These are phyloP conservation scores for Pseudogymnoascus sp. DNA, from an alignment of 2,329 filamentous ascomycete genomes.

Conservation along the genomic window DNA sequence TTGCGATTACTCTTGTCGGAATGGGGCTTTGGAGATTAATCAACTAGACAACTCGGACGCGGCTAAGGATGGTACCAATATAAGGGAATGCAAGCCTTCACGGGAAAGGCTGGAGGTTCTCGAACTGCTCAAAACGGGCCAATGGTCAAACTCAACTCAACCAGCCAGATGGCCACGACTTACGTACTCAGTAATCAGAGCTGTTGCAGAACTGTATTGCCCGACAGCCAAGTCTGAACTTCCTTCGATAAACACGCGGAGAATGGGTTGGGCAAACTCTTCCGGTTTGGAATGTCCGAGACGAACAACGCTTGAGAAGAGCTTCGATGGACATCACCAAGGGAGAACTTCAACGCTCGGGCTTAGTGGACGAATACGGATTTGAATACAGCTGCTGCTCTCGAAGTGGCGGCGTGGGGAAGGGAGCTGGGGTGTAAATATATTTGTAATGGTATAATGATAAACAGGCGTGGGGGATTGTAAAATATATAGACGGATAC, in stretches of 20 bases:
- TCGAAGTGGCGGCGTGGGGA: not conserved
- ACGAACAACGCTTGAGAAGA: not conserved
- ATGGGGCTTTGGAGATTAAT: slow-evolving; percentile 53
- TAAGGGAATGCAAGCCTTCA: not conserved
- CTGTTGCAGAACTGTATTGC: not conserved
- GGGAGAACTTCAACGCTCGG: not conserved
- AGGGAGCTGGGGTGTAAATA: not conserved
- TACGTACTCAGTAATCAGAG: not conserved
- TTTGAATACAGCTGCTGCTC: not conserved
- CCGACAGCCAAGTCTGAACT: not conserved
- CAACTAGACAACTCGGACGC: not conserved
- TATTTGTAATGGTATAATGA: not conserved
- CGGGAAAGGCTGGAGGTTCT: not conserved
- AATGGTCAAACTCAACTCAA: not conserved
- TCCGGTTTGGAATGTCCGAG: not conserved
- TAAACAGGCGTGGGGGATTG: not conserved
- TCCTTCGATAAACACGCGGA: not conserved
- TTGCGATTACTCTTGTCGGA: slow-evolving; percentile 59
- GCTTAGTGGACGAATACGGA: not conserved
- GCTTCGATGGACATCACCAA: not conserved
- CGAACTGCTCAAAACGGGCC: not conserved
- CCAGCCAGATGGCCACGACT: not conserved
- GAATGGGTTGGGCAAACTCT: not conserved
- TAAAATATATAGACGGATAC: not conserved
- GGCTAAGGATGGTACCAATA: not conserved